Conservation (phyloP, 148 eudicot genomes). For the Rhododendron mucronatum region DNA sequence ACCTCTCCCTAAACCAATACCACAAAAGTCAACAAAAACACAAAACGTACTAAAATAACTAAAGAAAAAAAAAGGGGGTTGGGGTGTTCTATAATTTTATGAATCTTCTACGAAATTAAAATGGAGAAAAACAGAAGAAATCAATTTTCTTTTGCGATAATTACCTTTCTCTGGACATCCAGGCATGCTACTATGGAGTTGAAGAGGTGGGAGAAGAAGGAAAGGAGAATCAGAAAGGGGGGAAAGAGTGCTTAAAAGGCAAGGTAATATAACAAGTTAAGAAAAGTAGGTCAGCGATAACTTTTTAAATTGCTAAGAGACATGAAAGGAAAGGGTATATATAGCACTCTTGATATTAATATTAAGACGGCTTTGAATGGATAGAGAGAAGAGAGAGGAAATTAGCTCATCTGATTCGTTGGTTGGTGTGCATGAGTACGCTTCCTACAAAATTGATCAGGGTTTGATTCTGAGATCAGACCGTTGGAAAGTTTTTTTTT, state of each 20-base stretch:
- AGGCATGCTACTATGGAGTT: neutral
- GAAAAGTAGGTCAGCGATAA: neutral
- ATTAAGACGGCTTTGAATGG: neutral
- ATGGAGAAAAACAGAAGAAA: neutral
- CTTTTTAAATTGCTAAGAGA: neutral
- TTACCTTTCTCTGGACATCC: neutral
- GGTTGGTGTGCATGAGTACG: too few relatives aligned
- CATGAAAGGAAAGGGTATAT: neutral
- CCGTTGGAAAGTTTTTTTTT: too few relatives aligned
- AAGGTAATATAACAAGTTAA: neutral
- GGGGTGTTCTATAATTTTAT: neutral
- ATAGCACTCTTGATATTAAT: neutral
- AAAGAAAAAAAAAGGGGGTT: neutral
- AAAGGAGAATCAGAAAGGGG: neutral
- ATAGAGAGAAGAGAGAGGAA: too few relatives aligned
- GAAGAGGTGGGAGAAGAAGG: neutral
- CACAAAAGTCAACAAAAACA: neutral
- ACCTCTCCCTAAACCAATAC: conserved; percentile 32
- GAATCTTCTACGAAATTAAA: neutral
- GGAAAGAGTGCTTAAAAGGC: conserved; percentile 1
- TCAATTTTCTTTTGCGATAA: neutral
- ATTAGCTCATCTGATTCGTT: too few relatives aligned
- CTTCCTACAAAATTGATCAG: too few relatives aligned
- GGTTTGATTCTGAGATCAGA: too few relatives aligned
- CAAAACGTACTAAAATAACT: neutral